Conservation (phyloP, 257 asterid species). For the Salvia hispanica region DNA sequence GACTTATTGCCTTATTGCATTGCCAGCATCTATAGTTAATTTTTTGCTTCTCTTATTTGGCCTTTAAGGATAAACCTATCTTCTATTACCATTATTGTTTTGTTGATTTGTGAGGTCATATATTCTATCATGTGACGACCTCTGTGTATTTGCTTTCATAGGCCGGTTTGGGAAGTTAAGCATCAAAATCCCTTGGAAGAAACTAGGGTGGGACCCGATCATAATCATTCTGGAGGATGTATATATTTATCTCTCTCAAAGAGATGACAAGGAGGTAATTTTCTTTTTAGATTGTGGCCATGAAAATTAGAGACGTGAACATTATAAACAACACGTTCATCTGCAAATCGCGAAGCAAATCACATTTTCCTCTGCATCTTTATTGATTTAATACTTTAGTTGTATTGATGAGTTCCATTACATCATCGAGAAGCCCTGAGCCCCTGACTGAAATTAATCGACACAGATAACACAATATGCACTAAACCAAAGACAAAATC, state of each 20-base stretch:
- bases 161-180: constrained; percentile 92
- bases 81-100: background rate
- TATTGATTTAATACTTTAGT: constrained; percentile 12
- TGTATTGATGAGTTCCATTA: constrained; percentile 13
- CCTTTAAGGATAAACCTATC: constrained; percentile 2
- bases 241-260: constrained; percentile 66
- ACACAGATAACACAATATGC: constrained; percentile 4
- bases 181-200: constrained; percentile 97
- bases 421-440: background rate
- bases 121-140: constrained; percentile 23
- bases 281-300: constrained; percentile 11
- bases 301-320: constrained; percentile 17
- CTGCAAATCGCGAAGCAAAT: background rate
- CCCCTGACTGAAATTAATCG: background rate
- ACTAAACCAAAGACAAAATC: background rate
- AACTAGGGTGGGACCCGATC: constrained; percentile 97
- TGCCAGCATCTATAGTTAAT: background rate
- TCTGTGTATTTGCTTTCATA: constrained; percentile 37
- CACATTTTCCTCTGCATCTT: background rate
- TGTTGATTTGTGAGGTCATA: background rate
- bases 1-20: background rate
- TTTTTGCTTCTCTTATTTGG: constrained; percentile 10
- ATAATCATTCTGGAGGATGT: constrained; percentile 84
- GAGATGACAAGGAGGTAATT: constrained; percentile 85
- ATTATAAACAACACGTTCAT: constrained; percentile 7